phyloP scores from a whole-genome alignment of 2,329 filamentous ascomycete species.

The Fusarium temperatum region DNA sequence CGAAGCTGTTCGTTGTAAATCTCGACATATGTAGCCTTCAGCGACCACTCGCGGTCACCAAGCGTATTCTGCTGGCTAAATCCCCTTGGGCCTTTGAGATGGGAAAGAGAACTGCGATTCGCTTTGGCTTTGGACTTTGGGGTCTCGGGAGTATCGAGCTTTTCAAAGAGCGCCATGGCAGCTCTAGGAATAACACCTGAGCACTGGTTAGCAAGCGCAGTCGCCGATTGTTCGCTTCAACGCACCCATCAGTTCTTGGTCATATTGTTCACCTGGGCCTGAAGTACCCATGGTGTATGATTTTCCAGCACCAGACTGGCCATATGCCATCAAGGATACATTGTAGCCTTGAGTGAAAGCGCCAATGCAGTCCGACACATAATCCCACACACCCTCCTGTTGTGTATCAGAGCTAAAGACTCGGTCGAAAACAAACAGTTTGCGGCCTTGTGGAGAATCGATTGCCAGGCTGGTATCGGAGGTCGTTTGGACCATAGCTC shows the following conservation, averaged over 20 bases:
- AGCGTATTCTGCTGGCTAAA: slow-evolving; percentile 64
- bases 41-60: slow-evolving; percentile 82
- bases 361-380: slow-evolving; percentile 86
- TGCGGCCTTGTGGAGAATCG: slow-evolving; percentile 90
- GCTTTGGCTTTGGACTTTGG: slow-evolving; percentile 51
- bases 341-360: slow-evolving; percentile 97
- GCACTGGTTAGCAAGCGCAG: slow-evolving; percentile 2
- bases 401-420: slow-evolving; percentile 86
- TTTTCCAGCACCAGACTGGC: slow-evolving; percentile 96
- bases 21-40: slow-evolving; percentile 94
- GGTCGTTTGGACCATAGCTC: slow-evolving; percentile 89
- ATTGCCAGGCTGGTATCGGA: slow-evolving; percentile 86
- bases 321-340: slow-evolving; percentile 95
- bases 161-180: slow-evolving; percentile 86
- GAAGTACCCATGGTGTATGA: slow-evolving; percentile 99
- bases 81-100: slow-evolving; percentile 80
- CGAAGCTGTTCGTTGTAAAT: slow-evolving; percentile 98
- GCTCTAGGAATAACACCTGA: slow-evolving; percentile 94
- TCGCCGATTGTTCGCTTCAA: slow-evolving; percentile 14
- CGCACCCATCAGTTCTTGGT: slow-evolving; percentile 81
- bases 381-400: slow-evolving; percentile 94
- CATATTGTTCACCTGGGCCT: slow-evolving; percentile 78
- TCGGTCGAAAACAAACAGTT: slow-evolving; percentile 95
- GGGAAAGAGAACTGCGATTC: slow-evolving; percentile 75
- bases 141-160: slow-evolving; percentile 74